These are phyloP conservation scores for Leccinum subrobustum DNA, from an alignment of 1,284 basidiomycete genomes.

Conservation along the genomic window DNA sequence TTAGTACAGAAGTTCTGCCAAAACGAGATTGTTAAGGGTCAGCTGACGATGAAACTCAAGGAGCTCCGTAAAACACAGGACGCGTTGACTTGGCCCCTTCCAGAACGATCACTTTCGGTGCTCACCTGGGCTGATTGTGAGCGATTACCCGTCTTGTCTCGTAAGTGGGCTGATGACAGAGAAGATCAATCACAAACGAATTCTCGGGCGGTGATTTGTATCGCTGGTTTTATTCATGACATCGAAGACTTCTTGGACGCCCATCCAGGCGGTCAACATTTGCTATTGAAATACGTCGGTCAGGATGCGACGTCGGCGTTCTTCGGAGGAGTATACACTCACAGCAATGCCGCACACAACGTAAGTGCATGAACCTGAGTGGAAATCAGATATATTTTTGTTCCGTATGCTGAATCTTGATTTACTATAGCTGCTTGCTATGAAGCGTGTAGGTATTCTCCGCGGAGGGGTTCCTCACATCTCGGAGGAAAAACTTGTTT, in stretches of 20 bases:
- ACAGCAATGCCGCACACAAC: conserved; percentile 85
- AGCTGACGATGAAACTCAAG: conserved; percentile 89
- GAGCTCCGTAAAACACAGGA: conserved; percentile 68
- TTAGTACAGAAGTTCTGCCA: conserved; percentile 68
- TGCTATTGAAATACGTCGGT: conserved; percentile 67
- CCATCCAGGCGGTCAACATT: conserved; percentile 71
- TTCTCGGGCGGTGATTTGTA: neutral
- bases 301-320: conserved; percentile 86
- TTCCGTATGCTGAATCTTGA: neutral
- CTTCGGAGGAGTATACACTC: conserved; percentile 89
- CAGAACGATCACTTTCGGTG: conserved; percentile 6
- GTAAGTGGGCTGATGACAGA: neutral
- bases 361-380: conserved; percentile 35
- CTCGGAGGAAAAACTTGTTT: conserved; percentile 7
- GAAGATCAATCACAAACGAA: conserved; percentile 7
- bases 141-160: neutral
- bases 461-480: conserved; percentile 1
- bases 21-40: conserved; percentile 86
- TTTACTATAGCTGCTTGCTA: conserved; percentile 2
- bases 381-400: neutral
- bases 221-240: conserved; percentile 8
- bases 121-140: conserved; percentile 4
- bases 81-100: conserved; percentile 69
- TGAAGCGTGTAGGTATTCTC: conserved; percentile 10
- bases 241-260: conserved; percentile 3